phyloP scores from a whole-genome alignment of 2,329 filamentous ascomycete genomes.

The Blastomyces emzantsi region DNA sequence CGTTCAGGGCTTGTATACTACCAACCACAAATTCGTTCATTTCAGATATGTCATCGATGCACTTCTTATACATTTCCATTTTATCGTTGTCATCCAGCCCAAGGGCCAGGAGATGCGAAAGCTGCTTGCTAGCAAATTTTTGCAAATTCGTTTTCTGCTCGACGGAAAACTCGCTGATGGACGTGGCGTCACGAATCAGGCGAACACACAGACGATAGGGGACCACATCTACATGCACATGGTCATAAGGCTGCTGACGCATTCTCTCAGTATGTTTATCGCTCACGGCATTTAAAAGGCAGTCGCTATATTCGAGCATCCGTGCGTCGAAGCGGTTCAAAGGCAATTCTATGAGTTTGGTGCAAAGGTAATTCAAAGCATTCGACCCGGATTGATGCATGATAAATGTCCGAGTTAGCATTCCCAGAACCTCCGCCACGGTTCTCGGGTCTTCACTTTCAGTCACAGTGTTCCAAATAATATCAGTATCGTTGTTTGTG shows the following conservation, averaged over 20 bases:
- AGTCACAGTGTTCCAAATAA: slow-evolving; percentile 74
- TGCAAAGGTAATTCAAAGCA: slow-evolving; percentile 56
- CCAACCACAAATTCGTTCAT: slow-evolving; percentile 59
- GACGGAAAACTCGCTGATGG: slow-evolving; percentile 45
- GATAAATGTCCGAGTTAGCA: slow-evolving; percentile 47
- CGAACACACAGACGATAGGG: slow-evolving; percentile 53
- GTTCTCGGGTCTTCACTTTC: slow-evolving; percentile 75
- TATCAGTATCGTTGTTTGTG: slow-evolving; percentile 60
- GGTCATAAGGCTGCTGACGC: slow-evolving; percentile 19
- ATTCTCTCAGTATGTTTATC: slow-evolving; percentile 34
- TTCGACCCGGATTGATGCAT: slow-evolving; percentile 35
- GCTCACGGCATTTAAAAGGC: slow-evolving; percentile 44
- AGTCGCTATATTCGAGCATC: slow-evolving; percentile 55
- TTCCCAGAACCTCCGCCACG: slow-evolving; percentile 66
- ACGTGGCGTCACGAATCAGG: slow-evolving; percentile 62
- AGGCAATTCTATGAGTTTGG: slow-evolving; percentile 59
- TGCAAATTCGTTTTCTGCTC: slow-evolving; percentile 56
- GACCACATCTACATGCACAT: slow-evolving; percentile 30
- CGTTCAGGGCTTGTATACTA: slow-evolving; percentile 58
- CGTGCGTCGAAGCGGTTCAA: slow-evolving; percentile 53
- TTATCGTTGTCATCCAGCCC: slow-evolving; percentile 51
- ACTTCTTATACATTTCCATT: slow-evolving; percentile 54
- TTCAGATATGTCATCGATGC: slow-evolving; percentile 57
- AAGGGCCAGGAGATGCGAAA: slow-evolving; percentile 51
- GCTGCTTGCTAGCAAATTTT: slow-evolving; percentile 51